Percentiles rank a stretch among this genome's conserved stretches.
phyloP scores from a whole-genome alignment of 106 monocot genomes.

The Chionographis japonica region DNA sequence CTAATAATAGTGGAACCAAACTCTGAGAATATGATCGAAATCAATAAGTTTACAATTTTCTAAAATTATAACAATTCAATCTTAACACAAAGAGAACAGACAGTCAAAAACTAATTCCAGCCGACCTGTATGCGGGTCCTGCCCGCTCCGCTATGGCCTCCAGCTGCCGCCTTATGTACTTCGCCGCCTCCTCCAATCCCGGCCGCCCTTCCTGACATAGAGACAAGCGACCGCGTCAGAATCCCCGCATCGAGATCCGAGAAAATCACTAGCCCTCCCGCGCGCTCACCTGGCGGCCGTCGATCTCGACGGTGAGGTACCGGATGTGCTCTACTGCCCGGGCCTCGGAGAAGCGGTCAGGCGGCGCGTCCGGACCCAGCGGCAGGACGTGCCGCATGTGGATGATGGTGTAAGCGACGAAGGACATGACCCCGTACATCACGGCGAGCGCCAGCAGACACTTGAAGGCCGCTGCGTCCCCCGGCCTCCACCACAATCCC shows the following conservation, averaged over 20 bases:
- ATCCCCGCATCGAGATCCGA: not conserved
- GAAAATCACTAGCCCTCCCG: not conserved
- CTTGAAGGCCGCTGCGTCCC: slow-evolving; percentile 40
- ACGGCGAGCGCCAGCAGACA: slow-evolving; percentile 45
- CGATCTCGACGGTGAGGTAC: slow-evolving; percentile 76
- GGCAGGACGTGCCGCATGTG: slow-evolving; percentile 70
- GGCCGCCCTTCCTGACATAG: slow-evolving; percentile 59
- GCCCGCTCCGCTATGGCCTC: slow-evolving; percentile 55
- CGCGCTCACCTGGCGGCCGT: slow-evolving; percentile 63
- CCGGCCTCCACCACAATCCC: not conserved
- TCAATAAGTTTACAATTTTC: too few relatives aligned
- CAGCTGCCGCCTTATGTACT: slow-evolving; percentile 70
- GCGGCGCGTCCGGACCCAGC: slow-evolving; percentile 62
- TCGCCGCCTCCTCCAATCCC: slow-evolving; percentile 80
- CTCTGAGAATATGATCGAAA: too few relatives aligned
- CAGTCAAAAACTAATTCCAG: not conserved
- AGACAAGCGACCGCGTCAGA: not conserved
- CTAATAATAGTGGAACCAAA: too few relatives aligned
- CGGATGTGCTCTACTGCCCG: slow-evolving; percentile 79
- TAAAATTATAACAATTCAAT: too few relatives aligned
- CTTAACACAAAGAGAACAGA: not conserved
- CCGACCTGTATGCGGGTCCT: slow-evolving; percentile 63
- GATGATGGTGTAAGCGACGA: slow-evolving; percentile 44
- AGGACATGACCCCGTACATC: slow-evolving; percentile 53
- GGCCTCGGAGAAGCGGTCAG: slow-evolving; percentile 73